Conservation (phyloP, 225 moss, liverwort and hornwort species). For the Physcomitrellopsis africana region DNA sequence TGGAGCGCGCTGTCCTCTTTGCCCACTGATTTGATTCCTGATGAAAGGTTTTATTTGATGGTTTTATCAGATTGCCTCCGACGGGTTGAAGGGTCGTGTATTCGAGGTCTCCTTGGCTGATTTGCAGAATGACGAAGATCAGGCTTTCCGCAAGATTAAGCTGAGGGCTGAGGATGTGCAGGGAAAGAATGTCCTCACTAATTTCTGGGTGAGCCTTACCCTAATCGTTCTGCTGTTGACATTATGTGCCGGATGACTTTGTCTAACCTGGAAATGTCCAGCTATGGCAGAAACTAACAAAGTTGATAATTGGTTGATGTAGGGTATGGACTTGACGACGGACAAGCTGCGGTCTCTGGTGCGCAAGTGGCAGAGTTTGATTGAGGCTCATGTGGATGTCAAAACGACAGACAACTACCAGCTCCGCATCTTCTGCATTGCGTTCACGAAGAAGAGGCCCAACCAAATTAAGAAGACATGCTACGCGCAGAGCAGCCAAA, state of each 20-base stretch:
- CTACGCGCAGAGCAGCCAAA: conserved; percentile 31
- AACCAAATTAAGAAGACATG: conserved; percentile 37
- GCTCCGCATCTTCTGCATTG: no score
- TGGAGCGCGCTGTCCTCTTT: no score
- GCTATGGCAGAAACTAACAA: no score
- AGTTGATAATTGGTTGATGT: no score
- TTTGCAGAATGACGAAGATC: conserved; percentile 59
- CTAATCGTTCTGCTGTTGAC: no score
- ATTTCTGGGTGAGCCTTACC: conserved; percentile 43
- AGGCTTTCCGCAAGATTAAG: conserved; percentile 64
- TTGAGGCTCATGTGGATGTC: no score
- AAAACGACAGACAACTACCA: no score
- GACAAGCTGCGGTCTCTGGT: conserved; percentile 34
- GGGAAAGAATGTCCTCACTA: conserved; percentile 60
- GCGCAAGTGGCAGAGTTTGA: no score
- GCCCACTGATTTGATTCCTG: neutral
- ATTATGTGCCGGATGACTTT: no score
- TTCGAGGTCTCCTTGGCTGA: conserved; percentile 59
- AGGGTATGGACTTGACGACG: conserved; percentile 39
- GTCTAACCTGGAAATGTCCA: no score
- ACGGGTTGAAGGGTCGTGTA: conserved; percentile 23
- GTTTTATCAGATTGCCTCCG: conserved; percentile 40
- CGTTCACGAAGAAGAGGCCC: neutral
- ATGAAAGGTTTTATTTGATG: conserved; percentile 64
- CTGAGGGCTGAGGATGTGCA: conserved; percentile 60